These are phyloP conservation scores for Dactylellina parvicollis DNA, from an alignment of 2,329 filamentous ascomycete genomes.

Conservation along the genomic window DNA sequence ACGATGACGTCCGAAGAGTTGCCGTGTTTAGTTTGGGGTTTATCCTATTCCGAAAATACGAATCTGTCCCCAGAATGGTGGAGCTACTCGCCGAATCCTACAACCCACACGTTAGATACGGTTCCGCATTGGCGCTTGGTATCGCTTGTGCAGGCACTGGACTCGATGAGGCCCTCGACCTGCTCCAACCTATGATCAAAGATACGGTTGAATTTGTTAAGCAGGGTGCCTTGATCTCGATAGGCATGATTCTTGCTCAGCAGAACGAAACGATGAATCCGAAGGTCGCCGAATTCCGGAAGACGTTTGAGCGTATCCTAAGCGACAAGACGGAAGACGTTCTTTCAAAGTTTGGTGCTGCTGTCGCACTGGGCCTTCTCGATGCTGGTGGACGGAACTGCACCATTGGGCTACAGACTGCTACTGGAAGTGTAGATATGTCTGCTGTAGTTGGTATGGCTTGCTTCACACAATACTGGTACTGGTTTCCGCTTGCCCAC, in stretches of 20 bases:
- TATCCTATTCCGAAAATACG: slow-evolving; percentile 96
- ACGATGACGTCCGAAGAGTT: slow-evolving; percentile 93
- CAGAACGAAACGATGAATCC: slow-evolving; percentile 99
- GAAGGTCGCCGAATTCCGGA: slow-evolving; percentile 88
- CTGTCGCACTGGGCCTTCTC: slow-evolving; percentile 93
- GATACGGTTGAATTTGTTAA: slow-evolving; percentile 98
- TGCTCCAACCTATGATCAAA: slow-evolving; percentile 99
- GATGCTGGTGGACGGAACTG: slow-evolving; percentile 98
- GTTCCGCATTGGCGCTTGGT: slow-evolving; percentile 96
- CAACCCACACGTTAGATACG: slow-evolving; percentile 97
- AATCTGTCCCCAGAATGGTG: slow-evolving; percentile 97
- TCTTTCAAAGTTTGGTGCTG: slow-evolving; percentile 98
- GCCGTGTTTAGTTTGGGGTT: slow-evolving; percentile 98
- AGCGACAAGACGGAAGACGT: slow-evolving; percentile 96
- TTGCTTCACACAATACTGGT: slow-evolving; percentile 99
- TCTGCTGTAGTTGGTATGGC: slow-evolving; percentile 96
- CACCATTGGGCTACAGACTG: slow-evolving; percentile 96
- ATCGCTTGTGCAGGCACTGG: slow-evolving; percentile 98
- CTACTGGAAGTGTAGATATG: slow-evolving; percentile 99
- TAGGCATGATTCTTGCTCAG: slow-evolving; percentile 99
- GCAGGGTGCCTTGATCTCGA: slow-evolving; percentile 90
- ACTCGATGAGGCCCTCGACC: slow-evolving; percentile 92
- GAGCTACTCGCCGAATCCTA: slow-evolving; percentile 98
- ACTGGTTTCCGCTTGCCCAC: slow-evolving; percentile 99
- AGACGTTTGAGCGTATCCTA: slow-evolving; percentile 92